These are phyloP conservation scores for Phytophthora niederhauseri DNA, from an alignment of 352 stramenopile species.

Conservation along the genomic window DNA sequence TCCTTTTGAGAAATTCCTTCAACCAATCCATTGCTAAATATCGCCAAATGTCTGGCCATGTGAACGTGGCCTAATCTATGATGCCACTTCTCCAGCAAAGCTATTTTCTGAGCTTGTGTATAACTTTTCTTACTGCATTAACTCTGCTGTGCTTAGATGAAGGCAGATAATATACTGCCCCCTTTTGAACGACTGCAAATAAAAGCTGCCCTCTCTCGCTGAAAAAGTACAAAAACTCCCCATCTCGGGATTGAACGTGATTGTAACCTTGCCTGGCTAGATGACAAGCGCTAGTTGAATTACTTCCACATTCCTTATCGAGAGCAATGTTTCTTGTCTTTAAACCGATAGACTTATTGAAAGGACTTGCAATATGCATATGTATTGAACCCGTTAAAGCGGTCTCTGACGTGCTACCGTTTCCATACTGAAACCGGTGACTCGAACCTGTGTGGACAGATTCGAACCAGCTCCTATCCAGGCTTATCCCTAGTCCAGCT, in stretches of 20 bases:
- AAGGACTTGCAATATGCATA: no score
- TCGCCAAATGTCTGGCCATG: neutral
- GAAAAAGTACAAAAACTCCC: neutral
- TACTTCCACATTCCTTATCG: no score
- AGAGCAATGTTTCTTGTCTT: no score
- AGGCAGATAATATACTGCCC: neutral
- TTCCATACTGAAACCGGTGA: no score
- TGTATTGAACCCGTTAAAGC: no score
- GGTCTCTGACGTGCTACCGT: no score
- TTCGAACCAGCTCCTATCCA: no score
- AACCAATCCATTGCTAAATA: neutral
- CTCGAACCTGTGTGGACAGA: no score
- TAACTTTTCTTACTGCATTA: neutral
- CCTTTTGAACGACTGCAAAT: neutral
- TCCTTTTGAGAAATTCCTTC: neutral
- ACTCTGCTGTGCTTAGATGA: neutral
- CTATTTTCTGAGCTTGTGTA: neutral
- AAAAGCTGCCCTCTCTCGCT: neutral
- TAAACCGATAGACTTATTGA: no score
- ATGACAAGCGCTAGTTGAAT: no score
- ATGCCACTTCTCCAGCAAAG: neutral
- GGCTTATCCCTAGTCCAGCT: no score
- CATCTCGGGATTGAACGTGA: neutral
- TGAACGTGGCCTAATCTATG: neutral
- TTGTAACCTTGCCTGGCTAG: no score